A percentile compares a stretch with the other conserved stretches of the same genome.
Evolutionary conservation across 2,329 filamentous ascomycete species (phyloP).

Genomic region (Dendryphion nanum): DNA sequence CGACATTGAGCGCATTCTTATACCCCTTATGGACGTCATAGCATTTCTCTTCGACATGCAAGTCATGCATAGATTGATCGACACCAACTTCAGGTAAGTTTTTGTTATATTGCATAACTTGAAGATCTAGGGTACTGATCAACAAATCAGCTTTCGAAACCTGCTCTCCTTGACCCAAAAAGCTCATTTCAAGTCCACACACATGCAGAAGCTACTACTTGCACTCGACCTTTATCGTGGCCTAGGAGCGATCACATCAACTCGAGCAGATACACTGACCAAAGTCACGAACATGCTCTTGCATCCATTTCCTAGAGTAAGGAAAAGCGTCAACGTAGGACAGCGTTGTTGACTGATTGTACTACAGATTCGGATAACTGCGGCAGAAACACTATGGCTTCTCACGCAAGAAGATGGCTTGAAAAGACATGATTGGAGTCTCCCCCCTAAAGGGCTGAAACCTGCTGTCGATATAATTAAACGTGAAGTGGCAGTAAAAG

Average conservation of each 20-base stretch:
- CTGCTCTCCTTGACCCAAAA: constrained; percentile 73
- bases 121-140: constrained; percentile 1
- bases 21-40: constrained; percentile 74
- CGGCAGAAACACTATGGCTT: constrained; percentile 43
- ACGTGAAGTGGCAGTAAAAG: too few relatives aligned
- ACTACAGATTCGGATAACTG: constrained; percentile 30
- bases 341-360: constrained; percentile 7
- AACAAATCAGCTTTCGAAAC: constrained; percentile 50
- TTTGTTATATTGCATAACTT: too few relatives aligned
- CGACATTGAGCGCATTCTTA: constrained; percentile 65
- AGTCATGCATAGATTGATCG: constrained; percentile 39
- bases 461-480: constrained; percentile 26
- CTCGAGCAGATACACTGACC: constrained; percentile 58
- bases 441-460: constrained; percentile 32
- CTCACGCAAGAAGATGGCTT: constrained; percentile 35
- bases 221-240: constrained; percentile 77
- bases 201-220: constrained; percentile 77
- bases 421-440: constrained; percentile 37
- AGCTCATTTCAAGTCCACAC: constrained; percentile 78
- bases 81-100: constrained; percentile 57
- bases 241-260: constrained; percentile 55
- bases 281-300: constrained; percentile 71
- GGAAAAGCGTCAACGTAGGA: too few relatives aligned
- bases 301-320: constrained; percentile 79
- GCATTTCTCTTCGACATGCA: constrained; percentile 63